Base-by-base conservation (phyloP, 202 grass and related monocot species). In the Panicum virgatum region DNA sequence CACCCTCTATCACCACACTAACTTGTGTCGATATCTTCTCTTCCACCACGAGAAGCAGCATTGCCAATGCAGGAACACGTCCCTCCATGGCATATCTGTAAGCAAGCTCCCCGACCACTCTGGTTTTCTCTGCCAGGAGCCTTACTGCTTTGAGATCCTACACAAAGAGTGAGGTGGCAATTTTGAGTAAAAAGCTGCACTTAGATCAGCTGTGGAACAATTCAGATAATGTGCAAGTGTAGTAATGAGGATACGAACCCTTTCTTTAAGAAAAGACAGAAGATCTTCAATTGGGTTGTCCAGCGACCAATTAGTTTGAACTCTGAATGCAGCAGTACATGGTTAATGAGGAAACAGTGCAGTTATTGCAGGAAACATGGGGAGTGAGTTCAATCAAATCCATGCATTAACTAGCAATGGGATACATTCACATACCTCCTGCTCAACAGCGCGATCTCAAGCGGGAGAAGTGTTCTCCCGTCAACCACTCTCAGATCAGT, bases 81-180 rank as follows among this genome's bases (percentile, higher is more conserved):
- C 86, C 90, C 40, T 86, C 86, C 75, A 89, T 92, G 73, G 90
- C 90, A 71, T 83, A 80, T 42, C 45, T 84, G 32, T 92, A 73
- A 13, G 83, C 86, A 46, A 92, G 76, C 69, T 86, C 90, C 10
- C 80, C 90, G 47, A 73, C 36, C 51, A 81, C 76, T 22, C 64
- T 84, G 38, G 90, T 92, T 84, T 73, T 92, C 76, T 86, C 83
- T 72, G 80, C 90, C 48, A 92, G 80, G 59, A 89, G 60, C 71
- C 48, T 92, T 25, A 86, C 73, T 23, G 80, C 80, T 29, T 40
- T 81, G 57, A 86, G 62, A 70, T 92, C 90, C 90, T 92, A 72
- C 51, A 89, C 20, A 80, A 14, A 37, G 5, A 56, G 74, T 37
- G 43, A 84, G 30, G 51, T 32, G n/a, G 7, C 70, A 54, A 40